Evolutionary conservation across 1,284 basidiomycete species (phyloP), one percentile per base, ranked within the genome.

Genomic region (Apiotrichum domesticum): DNA sequence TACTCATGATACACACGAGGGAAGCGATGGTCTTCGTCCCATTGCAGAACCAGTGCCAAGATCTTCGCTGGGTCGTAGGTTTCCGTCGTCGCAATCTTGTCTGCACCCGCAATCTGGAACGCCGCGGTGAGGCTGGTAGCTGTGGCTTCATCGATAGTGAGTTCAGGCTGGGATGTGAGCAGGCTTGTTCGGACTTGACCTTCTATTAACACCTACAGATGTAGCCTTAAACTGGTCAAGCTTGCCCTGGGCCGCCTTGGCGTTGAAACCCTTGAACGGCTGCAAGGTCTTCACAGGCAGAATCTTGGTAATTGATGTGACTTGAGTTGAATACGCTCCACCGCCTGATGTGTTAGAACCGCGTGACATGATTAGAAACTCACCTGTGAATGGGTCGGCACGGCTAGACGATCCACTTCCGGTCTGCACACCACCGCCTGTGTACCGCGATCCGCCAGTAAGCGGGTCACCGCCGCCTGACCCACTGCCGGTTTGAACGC

Each of bases 221-320:
- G 70, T 61, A 3, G 70, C 54, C 49, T 81, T 81, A 55, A 97
- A 84, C 70, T 95, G 87, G 52, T 82, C 79, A 29, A 97, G 74
- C 77, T 98, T 98, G 40, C 80, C 80, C 68, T 85, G 86, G 80
- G 95, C 91, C 4, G 90, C 90, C 11, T 80, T 70, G n/a, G 96
- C 82, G 72, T 95, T 97, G 13, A 87, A 88, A 78, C 90, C 87
- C 63, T 87, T 88, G 80, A 97, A 96, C 1, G 82, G 79, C 35
- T 93, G 80, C 46, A 80, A 80, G 40, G 80, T 66, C 59, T 73
- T 72, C 44, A 77, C 72, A 0, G 78, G 76, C 5, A 77, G 60
- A 4, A 82, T 50, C 78, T 74, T 84, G 11, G 71, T 54, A 2
- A 63, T 59, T 32, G 69, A 13, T 54, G 72, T 40, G 58, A 68